These are phyloP conservation scores for Zasmidium citrigriseum DNA, from an alignment of 2,329 filamentous ascomycete genomes.

Conservation along the genomic window DNA sequence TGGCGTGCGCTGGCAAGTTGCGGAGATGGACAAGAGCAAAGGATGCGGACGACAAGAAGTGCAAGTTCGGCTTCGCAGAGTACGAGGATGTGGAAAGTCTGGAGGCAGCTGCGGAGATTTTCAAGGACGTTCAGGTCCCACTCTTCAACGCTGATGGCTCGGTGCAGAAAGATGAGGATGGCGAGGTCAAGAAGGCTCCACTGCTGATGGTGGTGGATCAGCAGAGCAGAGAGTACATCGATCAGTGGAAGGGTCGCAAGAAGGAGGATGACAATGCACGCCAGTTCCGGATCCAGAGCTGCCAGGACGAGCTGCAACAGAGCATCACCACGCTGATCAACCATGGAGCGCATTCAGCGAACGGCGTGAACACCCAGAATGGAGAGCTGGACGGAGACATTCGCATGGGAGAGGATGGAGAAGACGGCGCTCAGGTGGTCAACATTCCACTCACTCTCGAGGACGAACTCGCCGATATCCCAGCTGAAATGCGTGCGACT, in stretches of 20 bases:
- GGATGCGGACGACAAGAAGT: conserved; percentile 76
- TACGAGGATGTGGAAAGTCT: conserved; percentile 91
- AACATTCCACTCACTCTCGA: conserved; percentile 82
- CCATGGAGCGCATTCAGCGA: conserved; percentile 47
- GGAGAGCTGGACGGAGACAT: conserved; percentile 23
- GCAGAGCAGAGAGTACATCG: conserved; percentile 79
- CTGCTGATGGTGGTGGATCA: conserved; percentile 70
- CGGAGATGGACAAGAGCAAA: conserved; percentile 81
- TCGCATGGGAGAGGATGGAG: conserved; percentile 28
- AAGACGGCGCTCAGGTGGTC: conserved; percentile 71
- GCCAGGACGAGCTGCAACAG: conserved; percentile 66
- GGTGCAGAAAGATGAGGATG: conserved; percentile 44
- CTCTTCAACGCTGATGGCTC: conserved; percentile 53
- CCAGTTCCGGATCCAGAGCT: conserved; percentile 69
- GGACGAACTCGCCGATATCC: conserved; percentile 93
- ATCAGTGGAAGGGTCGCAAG: conserved; percentile 71
- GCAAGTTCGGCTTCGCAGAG: conserved; percentile 92
- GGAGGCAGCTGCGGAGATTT: conserved; percentile 78
- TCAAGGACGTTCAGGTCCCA: conserved; percentile 80
- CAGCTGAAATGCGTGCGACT: conserved; percentile 91
- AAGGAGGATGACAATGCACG: conserved; percentile 63
- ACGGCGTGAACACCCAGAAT: conserved; percentile 22
- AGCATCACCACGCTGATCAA: conserved; percentile 73
- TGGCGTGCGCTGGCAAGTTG: conserved; percentile 72
- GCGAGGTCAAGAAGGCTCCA: conserved; percentile 34